Evolutionary conservation across 2,329 filamentous ascomycete genomes (phyloP).

Genomic region (Aspergillus fumigatus): DNA sequence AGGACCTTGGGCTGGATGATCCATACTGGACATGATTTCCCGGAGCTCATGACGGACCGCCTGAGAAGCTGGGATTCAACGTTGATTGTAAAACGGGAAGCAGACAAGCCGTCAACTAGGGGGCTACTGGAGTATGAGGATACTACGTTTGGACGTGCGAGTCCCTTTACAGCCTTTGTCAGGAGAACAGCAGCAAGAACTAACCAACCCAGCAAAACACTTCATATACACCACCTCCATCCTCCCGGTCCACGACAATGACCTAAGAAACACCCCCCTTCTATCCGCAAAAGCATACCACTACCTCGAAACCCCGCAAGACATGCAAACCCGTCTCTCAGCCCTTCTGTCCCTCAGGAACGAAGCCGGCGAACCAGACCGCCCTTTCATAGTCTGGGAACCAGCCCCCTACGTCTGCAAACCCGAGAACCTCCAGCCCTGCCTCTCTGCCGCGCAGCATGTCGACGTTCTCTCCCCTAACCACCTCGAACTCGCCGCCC

Average conservation of each 20-base stretch:
- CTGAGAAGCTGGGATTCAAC: slow-evolving; percentile 16
- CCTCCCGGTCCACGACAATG: slow-evolving; percentile 9
- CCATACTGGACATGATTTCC: slow-evolving; percentile 23
- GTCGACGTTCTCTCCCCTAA: slow-evolving; percentile 38
- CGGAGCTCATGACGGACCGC: slow-evolving; percentile 3
- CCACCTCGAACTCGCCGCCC: slow-evolving; percentile 30
- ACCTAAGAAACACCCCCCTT: slow-evolving; percentile 4
- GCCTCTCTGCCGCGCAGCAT: slow-evolving; percentile 10
- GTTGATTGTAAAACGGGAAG: slow-evolving; percentile 9
- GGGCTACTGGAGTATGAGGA: slow-evolving; percentile 26
- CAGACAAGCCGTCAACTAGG: slow-evolving; percentile 14
- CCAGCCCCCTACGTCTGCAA: slow-evolving; percentile 18
- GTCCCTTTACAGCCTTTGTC: no score
- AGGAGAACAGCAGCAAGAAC: background rate
- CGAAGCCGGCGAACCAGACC: slow-evolving; percentile 6
- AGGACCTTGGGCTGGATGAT: slow-evolving; percentile 20
- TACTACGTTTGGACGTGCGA: slow-evolving; percentile 25
- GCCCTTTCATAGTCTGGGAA: slow-evolving; percentile 21
- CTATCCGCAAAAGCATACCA: slow-evolving; percentile 14
- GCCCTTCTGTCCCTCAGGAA: slow-evolving; percentile 15
- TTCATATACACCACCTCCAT: slow-evolving; percentile 21
- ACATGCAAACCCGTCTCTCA: slow-evolving; percentile 7
- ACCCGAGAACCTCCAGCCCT: slow-evolving; percentile 18
- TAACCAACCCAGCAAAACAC: slow-evolving; percentile 12
- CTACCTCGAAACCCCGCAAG: slow-evolving; percentile 15